Evolutionary conservation across 306 rosid genomes (phyloP), one percentile per base, ranked within the genome.

Genomic region (Lathyrus tuberosus): DNA sequence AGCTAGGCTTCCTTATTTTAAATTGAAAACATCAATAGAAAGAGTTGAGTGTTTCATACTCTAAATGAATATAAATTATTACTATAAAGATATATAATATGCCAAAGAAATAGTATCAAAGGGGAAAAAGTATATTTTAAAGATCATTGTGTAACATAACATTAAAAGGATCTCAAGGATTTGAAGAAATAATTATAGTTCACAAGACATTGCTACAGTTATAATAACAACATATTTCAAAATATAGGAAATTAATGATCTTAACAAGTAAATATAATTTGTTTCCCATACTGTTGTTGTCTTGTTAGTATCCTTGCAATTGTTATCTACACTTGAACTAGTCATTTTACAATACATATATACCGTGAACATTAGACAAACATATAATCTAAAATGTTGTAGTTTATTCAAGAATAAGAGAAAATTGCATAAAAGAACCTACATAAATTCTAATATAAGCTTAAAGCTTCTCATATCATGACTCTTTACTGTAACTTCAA

Each of bases 391-490:
- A 58, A 38, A 67, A 17, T 7, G 3, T 56, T 46, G 26, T 31
- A 30, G 44, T 13, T 35, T 69, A 65, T 64, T 70, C 40, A 63
- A 69, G 46, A 33, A 16, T 10, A 35, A 24, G 62, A 69, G 8
- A 40, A 71, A 47, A 72, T 13, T 26, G 58, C 24, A 75, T 16
- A 30, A 26, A 35, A 67, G 47, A 64, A 80, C 97, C 71, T 86
- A 93, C 97, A 93, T 84, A 80, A 86, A 93, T 62, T 93, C 98
- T 77, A 93, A 65, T 69, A 88, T 86, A 70, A 93, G 96, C 83
- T 85, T 76, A 83, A 93, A 93, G 86, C 96, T 90, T 83, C 98
- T 88, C 73, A 82, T 79, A 76, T 93, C 98, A 84, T 93, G 93
- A 31, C 78, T 76, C 69, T 3, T 65, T 16, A 76, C 72, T 5